Conservation (phyloP, 2,329 filamentous ascomycete genomes). For the Graphium sp. region DNA sequence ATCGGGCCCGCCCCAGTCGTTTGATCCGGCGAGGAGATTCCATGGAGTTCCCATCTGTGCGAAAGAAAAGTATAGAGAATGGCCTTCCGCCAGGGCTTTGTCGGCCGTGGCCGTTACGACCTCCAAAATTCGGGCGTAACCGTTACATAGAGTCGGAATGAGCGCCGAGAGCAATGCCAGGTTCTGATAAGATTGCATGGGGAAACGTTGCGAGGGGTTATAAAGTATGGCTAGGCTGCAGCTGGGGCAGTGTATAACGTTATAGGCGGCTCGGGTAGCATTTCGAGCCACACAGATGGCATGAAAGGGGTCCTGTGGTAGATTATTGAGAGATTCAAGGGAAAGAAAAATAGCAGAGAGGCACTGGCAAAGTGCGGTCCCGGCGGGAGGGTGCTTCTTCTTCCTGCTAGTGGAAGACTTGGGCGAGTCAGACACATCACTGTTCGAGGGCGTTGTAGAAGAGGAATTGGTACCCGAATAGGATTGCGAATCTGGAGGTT, state of each 20-base stretch:
- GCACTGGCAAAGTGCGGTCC: slow-evolving; percentile 27
- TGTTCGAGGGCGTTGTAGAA: slow-evolving; percentile 5
- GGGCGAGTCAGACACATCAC: no score
- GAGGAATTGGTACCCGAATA: background rate
- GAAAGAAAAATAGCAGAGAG: slow-evolving; percentile 31
- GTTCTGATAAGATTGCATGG: slow-evolving; percentile 36
- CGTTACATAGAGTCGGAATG: slow-evolving; percentile 38
- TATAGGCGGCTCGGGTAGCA: slow-evolving; percentile 29
- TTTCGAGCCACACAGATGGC: slow-evolving; percentile 30
- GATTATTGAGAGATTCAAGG: slow-evolving; percentile 28
- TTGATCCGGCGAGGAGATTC: slow-evolving; percentile 15
- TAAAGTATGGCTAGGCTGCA: slow-evolving; percentile 23
- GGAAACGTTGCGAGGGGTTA: slow-evolving; percentile 15
- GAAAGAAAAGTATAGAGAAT: slow-evolving; percentile 26
- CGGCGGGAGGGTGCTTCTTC: no score
- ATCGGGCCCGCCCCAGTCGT: no score
- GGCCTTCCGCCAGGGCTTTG: slow-evolving; percentile 21
- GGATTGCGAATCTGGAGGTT: background rate
- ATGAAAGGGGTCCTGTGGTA: slow-evolving; percentile 23
- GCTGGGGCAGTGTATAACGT: slow-evolving; percentile 29
- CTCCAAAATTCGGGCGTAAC: slow-evolving; percentile 35
- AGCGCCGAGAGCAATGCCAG: slow-evolving; percentile 41
- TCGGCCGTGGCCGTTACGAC: slow-evolving; percentile 35
- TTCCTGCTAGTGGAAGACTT: no score
- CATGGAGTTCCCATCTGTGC: slow-evolving; percentile 30